These are phyloP conservation scores for Corynascus novoguineensis DNA, from an alignment of 495 filamentous ascomycete species.

Conservation along the genomic window DNA sequence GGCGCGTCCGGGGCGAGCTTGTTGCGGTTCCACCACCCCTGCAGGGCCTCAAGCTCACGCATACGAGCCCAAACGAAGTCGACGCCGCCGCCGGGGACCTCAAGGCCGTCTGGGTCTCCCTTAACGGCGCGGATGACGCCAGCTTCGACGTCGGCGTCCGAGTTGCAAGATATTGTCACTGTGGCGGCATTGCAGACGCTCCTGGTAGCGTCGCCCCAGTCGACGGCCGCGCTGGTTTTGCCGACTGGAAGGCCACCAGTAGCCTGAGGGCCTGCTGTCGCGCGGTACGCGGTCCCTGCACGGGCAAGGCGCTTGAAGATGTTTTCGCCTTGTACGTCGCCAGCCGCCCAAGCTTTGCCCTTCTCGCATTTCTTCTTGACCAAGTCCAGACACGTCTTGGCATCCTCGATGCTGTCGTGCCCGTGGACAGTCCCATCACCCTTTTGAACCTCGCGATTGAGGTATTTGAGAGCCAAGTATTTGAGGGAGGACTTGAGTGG, in stretches of 20 bases:
- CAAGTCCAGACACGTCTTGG: conserved; percentile 81
- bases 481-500: conserved; percentile 69
- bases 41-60: conserved; percentile 72
- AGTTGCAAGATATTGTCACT: conserved; percentile 63
- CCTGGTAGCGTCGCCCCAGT: conserved; percentile 77
- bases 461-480: conserved; percentile 72
- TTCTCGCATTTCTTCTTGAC: conserved; percentile 93
- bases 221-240: conserved; percentile 74
- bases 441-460: conserved; percentile 80
- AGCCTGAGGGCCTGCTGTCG: conserved; percentile 46
- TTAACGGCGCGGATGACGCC: conserved; percentile 61
- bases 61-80: conserved; percentile 89
- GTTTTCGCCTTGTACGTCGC: conserved; percentile 67
- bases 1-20: conserved; percentile 24
- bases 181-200: conserved; percentile 68
- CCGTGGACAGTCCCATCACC: conserved; percentile 53
- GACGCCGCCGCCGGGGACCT: conserved; percentile 63
- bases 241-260: conserved; percentile 45
- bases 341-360: conserved; percentile 74
- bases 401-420: conserved; percentile 90
- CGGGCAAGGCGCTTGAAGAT: conserved; percentile 79
- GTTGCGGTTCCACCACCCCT: conserved; percentile 74
- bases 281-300: conserved; percentile 44
- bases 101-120: conserved; percentile 58
- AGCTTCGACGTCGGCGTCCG: conserved; percentile 68